Evolutionary conservation across 306 rosid species (phyloP), one percentile per base, ranked within the genome.

Genomic region (Citrullus colocynthis): DNA sequence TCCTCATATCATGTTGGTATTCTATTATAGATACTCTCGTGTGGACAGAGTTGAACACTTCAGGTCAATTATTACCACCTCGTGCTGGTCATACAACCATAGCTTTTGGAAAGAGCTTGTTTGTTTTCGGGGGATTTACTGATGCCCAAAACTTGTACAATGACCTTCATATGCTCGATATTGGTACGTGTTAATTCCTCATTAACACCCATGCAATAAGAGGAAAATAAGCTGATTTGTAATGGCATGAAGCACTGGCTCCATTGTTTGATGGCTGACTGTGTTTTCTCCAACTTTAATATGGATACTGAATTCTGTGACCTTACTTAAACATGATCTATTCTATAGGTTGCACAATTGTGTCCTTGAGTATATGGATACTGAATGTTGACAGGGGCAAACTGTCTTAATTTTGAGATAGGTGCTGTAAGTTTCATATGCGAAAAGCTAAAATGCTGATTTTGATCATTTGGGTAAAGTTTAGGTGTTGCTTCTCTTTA

Each of bases 31-130:
- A 96, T 91, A 89, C 96, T 70, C 89, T 92, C 78, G 83, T 86
- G 67, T 96, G 99, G 99, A 89, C 90, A 83, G 93, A 96, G 91
- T 88, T 92, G 89, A 82, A 57, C 74, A 89, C 96, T 78, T 85
- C 92, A 17, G 98, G 98, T 79, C 96, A 92, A 80, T 69, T 86
- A 73, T 83, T 96, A 83, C 81, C 96, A 18, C 96, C 98, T 60
- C 97, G 98, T 80, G 99, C 97, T 65, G 99, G 99, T 84, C 99
- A 96, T 81, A 88, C 93, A 17, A 86, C 99, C 17, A 92, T 92
- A 85, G 82, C 96, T 76, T 91, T 92, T 76, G 98, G 93, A 81
- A 96, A 84, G 85, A 86, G 83, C 84, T 85, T 96, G 88, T 91
- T 92, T 84, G 97, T 96, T 64, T 96, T 96, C 59, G 99, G 99